These are phyloP conservation scores for Exophiala sideris DNA, from an alignment of 2,329 filamentous ascomycete genomes.

Conservation along the genomic window DNA sequence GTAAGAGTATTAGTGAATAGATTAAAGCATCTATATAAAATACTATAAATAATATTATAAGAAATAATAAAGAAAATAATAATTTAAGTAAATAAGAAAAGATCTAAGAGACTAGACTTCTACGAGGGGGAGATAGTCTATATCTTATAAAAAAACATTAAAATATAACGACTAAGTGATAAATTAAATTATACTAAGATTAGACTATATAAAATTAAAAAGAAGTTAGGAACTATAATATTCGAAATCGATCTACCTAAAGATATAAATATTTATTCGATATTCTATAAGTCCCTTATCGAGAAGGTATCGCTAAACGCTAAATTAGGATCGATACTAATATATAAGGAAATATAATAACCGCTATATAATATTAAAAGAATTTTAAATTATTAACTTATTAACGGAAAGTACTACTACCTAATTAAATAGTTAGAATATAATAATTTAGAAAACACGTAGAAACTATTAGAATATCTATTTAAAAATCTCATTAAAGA, in stretches of 20 bases:
- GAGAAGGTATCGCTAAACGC: conserved; percentile 1
- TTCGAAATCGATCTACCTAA: conserved; percentile 12
- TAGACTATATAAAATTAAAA: conserved; percentile 11
- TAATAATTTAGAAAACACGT: too few relatives aligned
- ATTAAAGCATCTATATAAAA: conserved; percentile 2
- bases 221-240: conserved; percentile 11
- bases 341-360: not conserved
- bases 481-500: too few relatives aligned
- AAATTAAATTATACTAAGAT: conserved; percentile 17
- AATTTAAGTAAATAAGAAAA: too few relatives aligned
- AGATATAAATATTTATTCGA: conserved; percentile 8
- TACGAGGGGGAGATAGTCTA: conserved; percentile 9
- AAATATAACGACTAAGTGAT: conserved; percentile 12
- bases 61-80: too few relatives aligned
- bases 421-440: too few relatives aligned
- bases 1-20: not conserved
- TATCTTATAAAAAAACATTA: conserved; percentile 17
- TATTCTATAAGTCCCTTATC: conserved; percentile 17
- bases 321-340: not conserved
- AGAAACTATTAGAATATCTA: too few relatives aligned
- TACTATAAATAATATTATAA: too few relatives aligned
- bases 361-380: too few relatives aligned
- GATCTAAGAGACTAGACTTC: conserved; percentile 7
- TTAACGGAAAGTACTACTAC: too few relatives aligned
- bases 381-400: too few relatives aligned